Evolutionary conservation across 805 yeast species (phyloP).

Genomic region (Candida endomychidarum): DNA sequence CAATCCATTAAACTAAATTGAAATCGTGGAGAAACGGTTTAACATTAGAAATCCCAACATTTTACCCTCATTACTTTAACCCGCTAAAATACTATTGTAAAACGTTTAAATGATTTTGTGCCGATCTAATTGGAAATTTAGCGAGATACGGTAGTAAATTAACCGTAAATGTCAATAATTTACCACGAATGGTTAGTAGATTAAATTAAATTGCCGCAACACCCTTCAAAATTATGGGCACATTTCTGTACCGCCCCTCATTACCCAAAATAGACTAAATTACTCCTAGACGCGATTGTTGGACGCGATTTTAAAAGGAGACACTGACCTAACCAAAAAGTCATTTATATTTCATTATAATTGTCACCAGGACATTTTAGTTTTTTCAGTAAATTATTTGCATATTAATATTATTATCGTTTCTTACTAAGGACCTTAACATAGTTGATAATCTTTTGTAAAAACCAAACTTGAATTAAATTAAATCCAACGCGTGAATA

Average conservation of each 20-base stretch:
- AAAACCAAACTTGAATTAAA: too few species aligned
- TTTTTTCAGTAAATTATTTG: too few species aligned
- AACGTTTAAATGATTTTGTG: not conserved
- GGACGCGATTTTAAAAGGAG: slow-evolving; percentile 7
- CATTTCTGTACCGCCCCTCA: slow-evolving; percentile 2
- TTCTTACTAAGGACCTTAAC: too few species aligned
- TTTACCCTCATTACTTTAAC: slow-evolving; percentile 1
- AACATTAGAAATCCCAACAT: not conserved
- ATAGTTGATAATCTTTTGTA: too few species aligned
- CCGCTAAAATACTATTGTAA: not conserved
- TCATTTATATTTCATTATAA: slow-evolving; percentile 2
- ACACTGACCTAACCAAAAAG: not conserved
- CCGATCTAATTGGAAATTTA: not conserved
- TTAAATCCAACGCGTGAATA: not conserved
- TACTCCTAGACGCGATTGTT: slow-evolving; percentile 7
- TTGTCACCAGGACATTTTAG: not conserved
- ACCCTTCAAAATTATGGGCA: not conserved
- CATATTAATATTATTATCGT: too few species aligned
- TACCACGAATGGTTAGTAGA: too few species aligned
- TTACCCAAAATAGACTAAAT: not conserved
- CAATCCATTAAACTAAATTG: too few species aligned
- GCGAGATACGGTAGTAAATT: not conserved
- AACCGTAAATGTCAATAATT: too few species aligned
- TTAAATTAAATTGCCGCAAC: too few species aligned
- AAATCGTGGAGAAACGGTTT: not conserved